Conservation (phyloP, 2,329 filamentous ascomycete species). For the Orbilia oligospora region DNA sequence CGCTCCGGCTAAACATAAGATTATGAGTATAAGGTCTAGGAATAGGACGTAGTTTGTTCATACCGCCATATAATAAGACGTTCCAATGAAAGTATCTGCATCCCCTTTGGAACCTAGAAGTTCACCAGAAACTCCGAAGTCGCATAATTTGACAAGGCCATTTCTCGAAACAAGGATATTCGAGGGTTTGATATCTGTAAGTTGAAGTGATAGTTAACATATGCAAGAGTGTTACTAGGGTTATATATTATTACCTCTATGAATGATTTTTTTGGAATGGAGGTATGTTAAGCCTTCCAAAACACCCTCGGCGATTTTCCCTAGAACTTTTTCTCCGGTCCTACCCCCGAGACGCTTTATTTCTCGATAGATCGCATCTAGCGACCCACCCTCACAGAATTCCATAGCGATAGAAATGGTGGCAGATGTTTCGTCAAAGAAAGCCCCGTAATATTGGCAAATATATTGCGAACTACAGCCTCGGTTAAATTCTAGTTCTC, state of each 20-base stretch:
- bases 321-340: constrained; percentile 96
- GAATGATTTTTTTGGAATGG: constrained; percentile 95
- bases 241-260: constrained; percentile 73
- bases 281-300: constrained; percentile 94
- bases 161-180: constrained; percentile 95
- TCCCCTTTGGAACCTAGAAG: constrained; percentile 95
- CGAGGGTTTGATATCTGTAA: constrained; percentile 89
- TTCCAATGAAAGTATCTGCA: constrained; percentile 98
- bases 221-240: not conserved
- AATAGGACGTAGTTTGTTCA: not conserved
- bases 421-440: constrained; percentile 93
- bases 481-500: constrained; percentile 97
- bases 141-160: constrained; percentile 96
- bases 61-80: constrained; percentile 96
- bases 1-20: constrained; percentile 76
- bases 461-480: constrained; percentile 96
- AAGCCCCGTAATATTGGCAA: constrained; percentile 96
- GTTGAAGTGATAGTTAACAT: not conserved
- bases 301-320: constrained; percentile 96
- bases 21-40: not conserved
- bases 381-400: constrained; percentile 94
- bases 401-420: constrained; percentile 99
- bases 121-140: constrained; percentile 97
- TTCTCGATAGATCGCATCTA: constrained; percentile 97
- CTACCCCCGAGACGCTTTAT: constrained; percentile 94